A percentile compares a stretch with the other conserved stretches of the same genome.
phyloP scores from a whole-genome alignment of 768 basidiomycete genomes.

The Auricularia auricula-judae region DNA sequence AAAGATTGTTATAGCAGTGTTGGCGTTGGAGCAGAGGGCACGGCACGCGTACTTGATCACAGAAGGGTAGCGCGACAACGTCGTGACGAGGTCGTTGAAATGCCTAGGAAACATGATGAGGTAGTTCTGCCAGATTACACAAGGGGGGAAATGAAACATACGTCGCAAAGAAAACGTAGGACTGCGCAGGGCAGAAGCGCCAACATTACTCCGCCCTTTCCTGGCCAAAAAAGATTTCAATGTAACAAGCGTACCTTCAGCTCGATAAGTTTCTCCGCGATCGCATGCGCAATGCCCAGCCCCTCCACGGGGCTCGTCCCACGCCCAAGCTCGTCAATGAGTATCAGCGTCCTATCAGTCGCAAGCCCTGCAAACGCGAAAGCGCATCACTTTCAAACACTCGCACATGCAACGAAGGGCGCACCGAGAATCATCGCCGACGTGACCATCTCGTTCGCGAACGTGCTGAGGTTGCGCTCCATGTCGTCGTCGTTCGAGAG shows the following conservation, averaged over 20 bases:
- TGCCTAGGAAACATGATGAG: conserved; percentile 33
- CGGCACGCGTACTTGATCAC: conserved; percentile 57
- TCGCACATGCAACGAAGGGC: neutral
- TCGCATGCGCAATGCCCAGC: conserved; percentile 73
- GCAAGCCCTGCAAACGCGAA: conserved; percentile 45
- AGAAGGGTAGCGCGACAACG: conserved; percentile 64
- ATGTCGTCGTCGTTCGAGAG: conserved; percentile 92
- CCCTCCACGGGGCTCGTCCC: conserved; percentile 83
- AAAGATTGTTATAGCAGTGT: neutral
- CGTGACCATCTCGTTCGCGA: conserved; percentile 89
- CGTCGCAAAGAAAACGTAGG: conserved; percentile 88
- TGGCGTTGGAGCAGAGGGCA: neutral
- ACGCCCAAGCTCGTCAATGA: conserved; percentile 89
- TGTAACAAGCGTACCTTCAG: conserved; percentile 40
- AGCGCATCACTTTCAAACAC: neutral
- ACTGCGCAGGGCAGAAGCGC: conserved; percentile 27
- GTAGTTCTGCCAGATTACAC: conserved; percentile 4
- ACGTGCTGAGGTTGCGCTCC: conserved; percentile 84
- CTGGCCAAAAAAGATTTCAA: neutral
- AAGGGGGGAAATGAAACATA: conserved; percentile 22
- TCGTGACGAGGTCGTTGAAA: conserved; percentile 68
- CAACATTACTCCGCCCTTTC: neutral
- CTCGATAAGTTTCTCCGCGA: conserved; percentile 65
- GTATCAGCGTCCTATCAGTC: conserved; percentile 55
- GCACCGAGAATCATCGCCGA: conserved; percentile 83